Evolutionary conservation across 805 yeast genomes (phyloP), one percentile per base, ranked within the genome.

Genomic region (Pichia exigua): DNA sequence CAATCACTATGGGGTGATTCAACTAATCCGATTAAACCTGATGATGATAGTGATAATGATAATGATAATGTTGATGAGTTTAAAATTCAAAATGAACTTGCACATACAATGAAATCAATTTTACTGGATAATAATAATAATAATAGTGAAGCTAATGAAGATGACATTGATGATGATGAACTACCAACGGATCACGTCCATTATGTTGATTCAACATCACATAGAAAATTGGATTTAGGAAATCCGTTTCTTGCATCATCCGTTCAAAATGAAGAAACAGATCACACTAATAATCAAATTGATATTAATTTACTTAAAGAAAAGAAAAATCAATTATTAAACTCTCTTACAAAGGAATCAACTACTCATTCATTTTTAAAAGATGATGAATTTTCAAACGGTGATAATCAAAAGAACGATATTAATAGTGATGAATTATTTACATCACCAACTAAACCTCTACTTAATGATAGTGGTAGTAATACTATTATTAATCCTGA

Each of bases 311-410:
- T 53, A 22, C 47, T 70, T 26, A 62, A 60, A 28, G 61, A 72
- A 51, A 59, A 75, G 44, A 70, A 65, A 50, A 69, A 64, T 44
- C 60, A 62, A 22, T 56, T 71, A 54, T 49, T 81, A 27, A 67
- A 77, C 1, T 72, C 76, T 18, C 66, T 82, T 43, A 71, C 54
- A 4, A 44, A 32, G 11, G 55, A 50, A 3, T 28, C 44, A 5
- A 41, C 5, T 12, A 15, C 38, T 13, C 45, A 39, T 28, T 22
- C 44, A 11, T 46, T 52, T 17, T 35, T 46, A 10, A 43, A 49
- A 40, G 43, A 42, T 27, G 41, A 26, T 17, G 32, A 18, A 24
- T 24, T 24, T 24, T 7, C 26, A 24, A 24, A 24, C 7, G 26
- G 26, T 4, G 26, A 24, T 24, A 24, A 5, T 24, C 26, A 24